Base-by-base conservation (phyloP, 2,329 filamentous ascomycete genomes). In the Trichoderma sp. region DNA sequence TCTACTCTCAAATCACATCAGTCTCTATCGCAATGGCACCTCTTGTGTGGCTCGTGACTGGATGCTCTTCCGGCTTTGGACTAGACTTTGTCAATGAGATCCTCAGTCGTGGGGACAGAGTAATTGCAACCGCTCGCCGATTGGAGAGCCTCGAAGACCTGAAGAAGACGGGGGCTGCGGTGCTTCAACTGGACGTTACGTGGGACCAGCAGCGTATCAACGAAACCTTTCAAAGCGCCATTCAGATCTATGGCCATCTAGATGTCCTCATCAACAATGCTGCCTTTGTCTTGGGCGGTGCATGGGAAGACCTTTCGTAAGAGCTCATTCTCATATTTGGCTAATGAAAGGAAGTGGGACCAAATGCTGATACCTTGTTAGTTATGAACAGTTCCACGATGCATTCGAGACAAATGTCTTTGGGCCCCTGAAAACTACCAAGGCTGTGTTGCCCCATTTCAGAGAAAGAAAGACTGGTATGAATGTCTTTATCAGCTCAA, bases 141-240 rank as follows among this genome's bases (percentile, higher is more conserved):
- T 24, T 21, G 6, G 60, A 71, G 4, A 70, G 57, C 8, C 74
- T 80, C 12, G 74, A 65, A 9, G 64, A 76, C 18, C 72, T 78
- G 67, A 72, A 77, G 30, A 75, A 78, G 24, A 74, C 77, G 15
- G 71, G 72, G 30, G 66, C 78, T 7, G 71, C 76, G 7, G 70
- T 80, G 11, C 39, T 80, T 9, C 75, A 81, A 30, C 74, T 82
- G 0, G 81, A 82, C 57, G 76, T 81, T 32, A 78, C 77, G 0
- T 58, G 76, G 1, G 36, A 64, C 15, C 66, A 60, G 9, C 14
- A 62, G 2, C 67, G 28, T 12, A 76, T 81, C 39, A 39, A 74
- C 21, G 51, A 53, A 15, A 67, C 73, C 26, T 61, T 80, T 0
- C 32, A 75, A 3, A 43, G 76, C 4, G 80, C 79, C n/a, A 78